phyloP scores from a whole-genome alignment of 2,329 filamentous ascomycete genomes.

The Sclerotinia glacialis region DNA sequence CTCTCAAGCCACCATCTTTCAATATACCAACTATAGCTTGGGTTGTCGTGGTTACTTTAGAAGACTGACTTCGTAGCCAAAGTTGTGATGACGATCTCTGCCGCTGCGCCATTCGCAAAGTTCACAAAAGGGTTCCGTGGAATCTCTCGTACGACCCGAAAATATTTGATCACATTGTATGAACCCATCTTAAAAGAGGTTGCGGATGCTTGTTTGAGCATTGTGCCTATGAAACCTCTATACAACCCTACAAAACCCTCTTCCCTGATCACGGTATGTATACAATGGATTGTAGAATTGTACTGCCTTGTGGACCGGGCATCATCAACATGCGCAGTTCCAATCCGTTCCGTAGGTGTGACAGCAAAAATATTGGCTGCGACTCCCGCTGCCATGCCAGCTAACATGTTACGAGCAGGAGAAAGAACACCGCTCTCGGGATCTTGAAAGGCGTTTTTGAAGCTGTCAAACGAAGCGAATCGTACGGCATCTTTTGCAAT shows the following conservation, averaged over 20 bases:
- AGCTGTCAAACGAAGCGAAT: slow-evolving; percentile 64
- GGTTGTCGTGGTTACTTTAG: slow-evolving; percentile 53
- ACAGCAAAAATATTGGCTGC: slow-evolving; percentile 62
- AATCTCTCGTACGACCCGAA: slow-evolving; percentile 41
- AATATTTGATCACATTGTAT: slow-evolving; percentile 51
- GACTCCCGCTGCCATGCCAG: slow-evolving; percentile 62
- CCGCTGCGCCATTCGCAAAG: slow-evolving; percentile 60
- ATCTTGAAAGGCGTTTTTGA: slow-evolving; percentile 62
- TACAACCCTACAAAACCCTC: slow-evolving; percentile 46
- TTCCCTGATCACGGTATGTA: slow-evolving; percentile 41
- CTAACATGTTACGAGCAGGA: slow-evolving; percentile 55
- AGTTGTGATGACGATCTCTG: slow-evolving; percentile 60
- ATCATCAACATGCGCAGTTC: slow-evolving; percentile 54
- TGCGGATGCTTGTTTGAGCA: slow-evolving; percentile 48
- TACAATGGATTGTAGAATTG: slow-evolving; percentile 38
- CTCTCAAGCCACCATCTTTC: slow-evolving; percentile 55
- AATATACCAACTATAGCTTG: slow-evolving; percentile 56
- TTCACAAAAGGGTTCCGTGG: slow-evolving; percentile 49
- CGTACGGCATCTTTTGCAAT: slow-evolving; percentile 64
- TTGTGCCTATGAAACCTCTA: slow-evolving; percentile 46
- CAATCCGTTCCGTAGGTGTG: slow-evolving; percentile 66
- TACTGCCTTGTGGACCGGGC: slow-evolving; percentile 32
- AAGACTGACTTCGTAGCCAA: slow-evolving; percentile 58
- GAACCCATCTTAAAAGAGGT: slow-evolving; percentile 43
- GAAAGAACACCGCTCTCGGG: slow-evolving; percentile 54